Evolutionary conservation across 139 green algal genomes (phyloP).

Genomic region (Mesotaenium endlicherianum): DNA sequence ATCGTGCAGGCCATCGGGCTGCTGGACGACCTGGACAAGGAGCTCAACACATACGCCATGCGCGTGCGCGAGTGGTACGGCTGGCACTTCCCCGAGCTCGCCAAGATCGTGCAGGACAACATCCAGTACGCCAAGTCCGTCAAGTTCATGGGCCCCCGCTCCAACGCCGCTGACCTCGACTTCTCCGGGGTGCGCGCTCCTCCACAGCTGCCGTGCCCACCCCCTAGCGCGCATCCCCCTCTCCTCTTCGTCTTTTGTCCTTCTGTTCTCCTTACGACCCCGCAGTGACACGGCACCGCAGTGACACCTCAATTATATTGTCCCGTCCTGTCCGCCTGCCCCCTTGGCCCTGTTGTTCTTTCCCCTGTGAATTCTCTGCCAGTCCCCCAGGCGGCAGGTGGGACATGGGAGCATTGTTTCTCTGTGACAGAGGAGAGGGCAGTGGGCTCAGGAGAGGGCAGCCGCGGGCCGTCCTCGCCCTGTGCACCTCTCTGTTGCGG

Average conservation of each 20-base stretch:
- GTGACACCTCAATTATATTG: constrained; percentile 96
- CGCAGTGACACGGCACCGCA: too few relatives aligned
- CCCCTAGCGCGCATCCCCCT: too few relatives aligned
- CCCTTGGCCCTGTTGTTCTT: background rate
- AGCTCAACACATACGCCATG: constrained; percentile 99
- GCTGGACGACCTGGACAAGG: constrained; percentile 98
- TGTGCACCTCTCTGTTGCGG: background rate
- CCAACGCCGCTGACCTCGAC: constrained; percentile 76
- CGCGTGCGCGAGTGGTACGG: constrained; percentile 98
- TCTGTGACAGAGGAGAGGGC: too few relatives aligned
- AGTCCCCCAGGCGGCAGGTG: background rate
- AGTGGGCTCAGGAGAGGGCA: background rate
- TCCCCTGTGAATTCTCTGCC: background rate
- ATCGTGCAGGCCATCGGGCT: constrained; percentile 95
- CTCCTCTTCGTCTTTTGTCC: background rate
- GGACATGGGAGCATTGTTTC: too few relatives aligned
- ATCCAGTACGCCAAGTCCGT: constrained; percentile 90
- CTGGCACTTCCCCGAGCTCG: constrained; percentile 99
- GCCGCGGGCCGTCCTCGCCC: background rate
- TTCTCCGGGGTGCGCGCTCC: constrained; percentile 71
- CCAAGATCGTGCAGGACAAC: constrained; percentile 96
- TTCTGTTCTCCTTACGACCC: background rate
- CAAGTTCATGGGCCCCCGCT: constrained; percentile 86
- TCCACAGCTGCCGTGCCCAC: too few relatives aligned
- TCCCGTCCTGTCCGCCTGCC: background rate